phyloP scores from a whole-genome alignment of 139 green algal genomes.

The Spirogloea muscicola region DNA sequence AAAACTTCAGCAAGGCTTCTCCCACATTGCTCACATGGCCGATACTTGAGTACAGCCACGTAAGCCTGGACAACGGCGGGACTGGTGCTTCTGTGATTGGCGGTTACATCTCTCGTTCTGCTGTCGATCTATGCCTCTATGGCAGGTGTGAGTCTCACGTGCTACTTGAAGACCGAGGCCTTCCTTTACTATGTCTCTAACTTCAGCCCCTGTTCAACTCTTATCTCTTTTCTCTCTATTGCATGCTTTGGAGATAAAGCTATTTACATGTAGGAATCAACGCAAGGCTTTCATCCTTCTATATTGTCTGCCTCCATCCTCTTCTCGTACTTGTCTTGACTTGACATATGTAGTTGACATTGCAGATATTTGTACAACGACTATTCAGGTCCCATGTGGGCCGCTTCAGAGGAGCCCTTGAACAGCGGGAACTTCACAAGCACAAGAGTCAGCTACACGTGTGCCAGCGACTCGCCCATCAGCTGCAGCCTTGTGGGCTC shows the following conservation, averaged over 20 bases:
- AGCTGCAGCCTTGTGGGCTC: not conserved
- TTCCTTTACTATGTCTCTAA: no score
- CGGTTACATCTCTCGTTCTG: constrained; percentile 1
- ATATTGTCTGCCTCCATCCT: no score
- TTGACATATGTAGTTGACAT: no score
- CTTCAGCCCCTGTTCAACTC: no score
- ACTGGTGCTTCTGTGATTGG: not conserved
- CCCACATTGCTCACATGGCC: not conserved
- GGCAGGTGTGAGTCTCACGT: not conserved
- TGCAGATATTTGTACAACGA: constrained; percentile 22
- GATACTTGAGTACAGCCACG: not conserved
- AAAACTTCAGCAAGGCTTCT: not conserved
- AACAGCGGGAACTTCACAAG: not conserved
- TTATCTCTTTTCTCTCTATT: no score
- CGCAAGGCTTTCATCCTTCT: no score
- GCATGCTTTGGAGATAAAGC: no score
- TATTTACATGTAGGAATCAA: no score
- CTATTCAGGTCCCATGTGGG: not conserved
- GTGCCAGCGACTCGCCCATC: not conserved
- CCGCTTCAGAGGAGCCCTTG: not conserved
- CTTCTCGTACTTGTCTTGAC: not conserved
- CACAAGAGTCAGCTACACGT: not conserved
- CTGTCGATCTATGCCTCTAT: not conserved
- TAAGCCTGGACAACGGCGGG: not conserved
- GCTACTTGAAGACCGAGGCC: no score